Evolutionary conservation across 352 stramenopile species (phyloP).

Genomic region (Globisporangium polare): DNA sequence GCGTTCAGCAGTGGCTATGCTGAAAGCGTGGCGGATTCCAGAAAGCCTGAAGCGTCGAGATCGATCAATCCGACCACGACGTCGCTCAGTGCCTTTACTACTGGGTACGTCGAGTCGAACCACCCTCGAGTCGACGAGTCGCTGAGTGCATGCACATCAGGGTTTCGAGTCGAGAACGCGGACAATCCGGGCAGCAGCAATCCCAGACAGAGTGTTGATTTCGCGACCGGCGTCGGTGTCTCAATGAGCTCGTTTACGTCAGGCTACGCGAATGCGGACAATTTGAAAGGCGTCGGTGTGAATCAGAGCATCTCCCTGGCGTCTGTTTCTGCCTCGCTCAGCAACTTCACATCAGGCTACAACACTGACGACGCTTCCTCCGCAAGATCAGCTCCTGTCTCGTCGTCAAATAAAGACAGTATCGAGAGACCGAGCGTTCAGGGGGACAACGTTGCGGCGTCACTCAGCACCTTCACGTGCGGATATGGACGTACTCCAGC

Average conservation of each 20-base stretch:
- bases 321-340: slow-evolving; percentile 21
- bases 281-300: background rate
- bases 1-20: slow-evolving; percentile 30
- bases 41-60: background rate
- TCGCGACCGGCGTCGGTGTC: slow-evolving; percentile 13
- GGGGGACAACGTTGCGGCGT: slow-evolving; percentile 1
- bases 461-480: slow-evolving; percentile 26
- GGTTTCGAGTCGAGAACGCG: slow-evolving; percentile 15
- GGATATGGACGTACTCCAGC: slow-evolving; percentile 11
- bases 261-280: slow-evolving; percentile 1
- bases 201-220: slow-evolving; percentile 16
- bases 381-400: background rate
- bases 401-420: background rate
- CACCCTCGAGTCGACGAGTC: slow-evolving; percentile 23
- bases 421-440: background rate
- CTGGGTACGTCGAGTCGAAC: slow-evolving; percentile 15
- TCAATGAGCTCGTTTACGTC: slow-evolving; percentile 42
- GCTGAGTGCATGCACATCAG: slow-evolving; percentile 35
- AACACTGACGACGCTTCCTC: background rate
- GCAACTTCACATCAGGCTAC: slow-evolving; percentile 26
- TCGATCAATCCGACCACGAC: background rate
- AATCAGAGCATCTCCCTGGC: slow-evolving; percentile 11
- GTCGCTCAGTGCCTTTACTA: slow-evolving; percentile 22
- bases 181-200: background rate
- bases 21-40: background rate